Percentiles rank a stretch among this genome's conserved stretches.
These are phyloP conservation scores for Tricholoma saponaceum DNA, from an alignment of 768 basidiomycete genomes.

Conservation along the genomic window DNA sequence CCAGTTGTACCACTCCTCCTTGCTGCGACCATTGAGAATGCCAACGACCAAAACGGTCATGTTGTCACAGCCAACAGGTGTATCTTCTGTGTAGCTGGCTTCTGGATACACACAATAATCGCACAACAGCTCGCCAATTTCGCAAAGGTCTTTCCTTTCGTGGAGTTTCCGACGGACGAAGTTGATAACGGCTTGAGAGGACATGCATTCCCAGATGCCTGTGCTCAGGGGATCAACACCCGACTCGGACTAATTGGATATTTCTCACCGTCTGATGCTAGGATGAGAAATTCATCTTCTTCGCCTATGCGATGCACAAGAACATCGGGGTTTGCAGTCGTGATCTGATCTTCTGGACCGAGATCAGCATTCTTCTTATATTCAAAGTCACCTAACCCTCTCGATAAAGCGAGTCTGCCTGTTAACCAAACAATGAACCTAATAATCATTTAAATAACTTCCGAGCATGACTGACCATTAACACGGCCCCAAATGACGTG, in stretches of 20 bases:
- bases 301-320: conserved; percentile 73
- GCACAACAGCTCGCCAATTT: conserved; percentile 88
- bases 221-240: conserved; percentile 7
- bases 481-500: conserved; percentile 96
- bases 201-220: conserved; percentile 99
- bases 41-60: conserved; percentile 96
- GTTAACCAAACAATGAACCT: background rate
- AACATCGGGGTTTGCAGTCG: conserved; percentile 92
- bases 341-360: conserved; percentile 85
- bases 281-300: conserved; percentile 96
- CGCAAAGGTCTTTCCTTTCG: conserved; percentile 67
- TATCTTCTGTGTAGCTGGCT: no score
- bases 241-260: background rate
- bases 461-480: conserved; percentile 57
- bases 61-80: conserved; percentile 97
- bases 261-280: conserved; percentile 90
- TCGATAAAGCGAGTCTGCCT: conserved; percentile 94
- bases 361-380: conserved; percentile 92
- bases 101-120: conserved; percentile 89
- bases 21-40: conserved; percentile 79
- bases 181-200: conserved; percentile 89
- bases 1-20: conserved; percentile 92
- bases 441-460: conserved; percentile 5
- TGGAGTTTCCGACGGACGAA: conserved; percentile 79
- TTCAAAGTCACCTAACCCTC: conserved; percentile 96